Base-by-base conservation (phyloP, 116 monocot genomes). In the Phalaenopsis hybrid region DNA sequence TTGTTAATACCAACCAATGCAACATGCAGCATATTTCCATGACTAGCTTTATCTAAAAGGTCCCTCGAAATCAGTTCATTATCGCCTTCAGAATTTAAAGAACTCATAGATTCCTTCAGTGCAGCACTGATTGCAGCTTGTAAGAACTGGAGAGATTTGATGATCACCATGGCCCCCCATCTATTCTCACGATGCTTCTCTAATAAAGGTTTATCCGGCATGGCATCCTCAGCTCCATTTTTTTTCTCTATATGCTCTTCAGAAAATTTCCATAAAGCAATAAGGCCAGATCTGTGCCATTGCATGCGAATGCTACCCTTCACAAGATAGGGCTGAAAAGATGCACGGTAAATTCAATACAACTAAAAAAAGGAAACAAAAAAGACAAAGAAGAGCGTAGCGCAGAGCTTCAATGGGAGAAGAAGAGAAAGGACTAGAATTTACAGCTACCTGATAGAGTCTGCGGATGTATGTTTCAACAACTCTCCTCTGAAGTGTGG, bases 1-100 rank as follows among this genome's bases (percentile, higher is more conserved):
- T 95, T 99, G 81, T 95, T 99, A 83, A 95, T 93, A 81, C 99
- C 99, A 84, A 93, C 94, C 79, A 99, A 84, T 63, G 95, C 94
- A 80, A 99, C 86, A 88, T 99, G 99, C 84, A 99, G 81, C 95
- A 95, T 92, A 81, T 95, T 95, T 8, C 92, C 93, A 55, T 86
- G 88, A 80, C 57, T 81, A 89, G 85, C 81, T 28, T 85, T 78
- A 44, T 74, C 79, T 37, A 81, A 59, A 44, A 78, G 74, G 16
- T 73, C 84, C 85, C 86, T 85, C 20, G 82, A 59, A 21, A 81
- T 57, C 21, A 45, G 69, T 45, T 82, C 85, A 28, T 81, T 44
- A 28, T 59, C 65, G 43, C 58, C 57, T 69, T 80, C 74, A 44
- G 79, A 79, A 67, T 78, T 82, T 70, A 74, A 51, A 57, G 52